Conservation (phyloP, 345 rosid genomes). For the Dimocarpus longan region DNA sequence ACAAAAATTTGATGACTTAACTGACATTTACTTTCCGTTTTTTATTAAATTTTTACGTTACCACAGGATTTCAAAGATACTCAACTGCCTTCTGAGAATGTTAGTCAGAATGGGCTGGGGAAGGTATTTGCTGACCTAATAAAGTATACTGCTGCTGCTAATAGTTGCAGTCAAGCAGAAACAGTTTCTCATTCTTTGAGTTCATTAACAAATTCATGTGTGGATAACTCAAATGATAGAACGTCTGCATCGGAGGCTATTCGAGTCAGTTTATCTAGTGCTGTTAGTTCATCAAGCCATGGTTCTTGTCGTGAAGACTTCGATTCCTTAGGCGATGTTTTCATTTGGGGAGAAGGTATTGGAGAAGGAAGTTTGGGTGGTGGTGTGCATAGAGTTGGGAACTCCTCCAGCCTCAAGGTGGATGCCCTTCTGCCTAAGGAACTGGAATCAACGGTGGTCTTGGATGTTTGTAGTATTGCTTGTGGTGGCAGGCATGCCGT, state of each 20-base stretch:
- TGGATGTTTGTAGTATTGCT: conserved; percentile 71
- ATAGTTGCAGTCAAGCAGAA: conserved; percentile 45
- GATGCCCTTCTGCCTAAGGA: conserved; percentile 74
- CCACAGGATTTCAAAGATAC: conserved; percentile 53
- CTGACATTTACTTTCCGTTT: not conserved
- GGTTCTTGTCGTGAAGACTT: conserved; percentile 77
- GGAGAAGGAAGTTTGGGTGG: conserved; percentile 63
- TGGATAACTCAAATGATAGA: conserved; percentile 55
- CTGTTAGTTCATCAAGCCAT: conserved; percentile 84
- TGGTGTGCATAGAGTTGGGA: conserved; percentile 38
- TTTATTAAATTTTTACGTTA: conserved; percentile 14
- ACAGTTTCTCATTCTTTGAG: conserved; percentile 36
- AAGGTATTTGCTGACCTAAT: conserved; percentile 73
- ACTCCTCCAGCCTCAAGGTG: conserved; percentile 35
- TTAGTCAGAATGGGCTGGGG: conserved; percentile 57
- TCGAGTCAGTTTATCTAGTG: conserved; percentile 82
- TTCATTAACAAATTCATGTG: conserved; percentile 28
- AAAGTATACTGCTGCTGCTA: conserved; percentile 55
- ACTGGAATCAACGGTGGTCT: conserved; percentile 69
- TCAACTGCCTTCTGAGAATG: conserved; percentile 46
- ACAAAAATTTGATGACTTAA: not conserved
- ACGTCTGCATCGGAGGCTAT: conserved; percentile 59
- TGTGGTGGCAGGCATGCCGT: conserved; percentile 91
- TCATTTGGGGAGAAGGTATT: conserved; percentile 89
- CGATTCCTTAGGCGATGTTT: conserved; percentile 86